Percentiles rank a stretch among this genome's conserved stretches.
Conservation (phyloP, 345 rosid genomes). For the Eucalyptus albens region DNA sequence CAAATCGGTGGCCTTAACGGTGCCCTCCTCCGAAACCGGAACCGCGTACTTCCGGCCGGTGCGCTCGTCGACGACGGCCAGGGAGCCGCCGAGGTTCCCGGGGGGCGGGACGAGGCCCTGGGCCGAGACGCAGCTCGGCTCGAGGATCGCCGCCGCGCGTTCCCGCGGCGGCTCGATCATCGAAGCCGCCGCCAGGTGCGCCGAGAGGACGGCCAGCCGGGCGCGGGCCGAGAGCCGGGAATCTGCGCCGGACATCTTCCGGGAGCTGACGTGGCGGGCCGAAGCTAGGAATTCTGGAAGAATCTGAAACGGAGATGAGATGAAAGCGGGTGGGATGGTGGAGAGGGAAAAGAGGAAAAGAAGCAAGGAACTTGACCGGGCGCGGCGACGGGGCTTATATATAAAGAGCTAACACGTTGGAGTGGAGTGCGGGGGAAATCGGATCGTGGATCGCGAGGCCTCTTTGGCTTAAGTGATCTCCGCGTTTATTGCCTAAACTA, state of each 20-base stretch:
- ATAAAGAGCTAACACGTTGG: not conserved
- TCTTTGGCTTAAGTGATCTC: not conserved
- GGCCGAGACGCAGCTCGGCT: slow-evolving; percentile 42
- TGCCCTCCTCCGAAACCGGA: slow-evolving; percentile 50
- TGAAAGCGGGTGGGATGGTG: not conserved
- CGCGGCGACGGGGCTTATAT: not conserved
- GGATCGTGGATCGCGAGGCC: not conserved
- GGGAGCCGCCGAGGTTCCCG: slow-evolving; percentile 33
- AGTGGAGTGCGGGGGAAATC: not conserved
- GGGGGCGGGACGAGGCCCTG: slow-evolving; percentile 24
- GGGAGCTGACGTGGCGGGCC: not conserved
- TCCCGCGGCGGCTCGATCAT: not conserved
- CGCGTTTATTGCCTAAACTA: not conserved
- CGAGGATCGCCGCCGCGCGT: slow-evolving; percentile 21
- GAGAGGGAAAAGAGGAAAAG: not conserved
- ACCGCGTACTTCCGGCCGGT: slow-evolving; percentile 56
- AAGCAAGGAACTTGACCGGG: not conserved
- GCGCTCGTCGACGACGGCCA: slow-evolving; percentile 68
- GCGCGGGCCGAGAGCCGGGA: slow-evolving; percentile 20
- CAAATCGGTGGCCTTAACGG: slow-evolving; percentile 70
- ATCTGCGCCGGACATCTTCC: not conserved
- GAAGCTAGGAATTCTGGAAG: not conserved
- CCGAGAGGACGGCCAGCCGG: slow-evolving; percentile 61
- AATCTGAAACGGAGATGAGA: not conserved
- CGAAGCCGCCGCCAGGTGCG: slow-evolving; percentile 28